phyloP scores from a whole-genome alignment of 2,329 filamentous ascomycete genomes.

The Sclerotinia spermophila region DNA sequence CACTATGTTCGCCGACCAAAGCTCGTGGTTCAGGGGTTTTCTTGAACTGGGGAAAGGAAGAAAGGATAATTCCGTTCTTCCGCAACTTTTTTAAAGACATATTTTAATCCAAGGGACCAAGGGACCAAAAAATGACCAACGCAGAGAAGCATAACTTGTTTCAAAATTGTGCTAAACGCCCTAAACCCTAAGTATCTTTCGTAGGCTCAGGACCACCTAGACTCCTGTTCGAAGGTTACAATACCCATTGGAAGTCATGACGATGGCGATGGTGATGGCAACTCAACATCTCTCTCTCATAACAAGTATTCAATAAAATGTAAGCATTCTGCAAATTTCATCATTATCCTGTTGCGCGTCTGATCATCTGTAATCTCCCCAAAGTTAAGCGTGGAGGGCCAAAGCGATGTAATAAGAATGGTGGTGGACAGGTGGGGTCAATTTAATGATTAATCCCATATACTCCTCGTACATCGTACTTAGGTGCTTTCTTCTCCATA shows the following conservation, averaged over 20 bases:
- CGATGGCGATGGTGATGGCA: not conserved
- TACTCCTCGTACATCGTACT: too few species aligned
- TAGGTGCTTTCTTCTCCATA: not conserved
- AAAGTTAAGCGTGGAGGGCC: constrained; percentile 8
- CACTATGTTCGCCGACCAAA: constrained; percentile 16
- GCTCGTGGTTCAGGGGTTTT: constrained; percentile 8
- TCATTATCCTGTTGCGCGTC: not conserved
- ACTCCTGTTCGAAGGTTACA: not conserved
- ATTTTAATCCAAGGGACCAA: not conserved
- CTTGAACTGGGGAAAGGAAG: not conserved
- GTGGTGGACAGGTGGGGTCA: not conserved
- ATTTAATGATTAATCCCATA: constrained; percentile 4
- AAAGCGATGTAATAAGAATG: constrained; percentile 7
- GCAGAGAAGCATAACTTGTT: not conserved
- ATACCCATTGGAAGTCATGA: not conserved
- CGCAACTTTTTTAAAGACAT: constrained; percentile 7
- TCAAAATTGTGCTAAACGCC: constrained; percentile 1
- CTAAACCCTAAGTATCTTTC: not conserved
- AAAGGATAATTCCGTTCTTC: constrained; percentile 2
- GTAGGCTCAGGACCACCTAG: not conserved
- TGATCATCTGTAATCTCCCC: constrained; percentile 8
- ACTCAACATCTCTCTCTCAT: not conserved
- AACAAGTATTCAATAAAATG: not conserved
- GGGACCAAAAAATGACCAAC: not conserved
- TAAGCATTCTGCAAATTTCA: not conserved